A percentile compares a stretch with the other conserved stretches of the same genome.
These are phyloP conservation scores for Kwoniella shandongensis DNA, from an alignment of 768 basidiomycete species.

Conservation along the genomic window DNA sequence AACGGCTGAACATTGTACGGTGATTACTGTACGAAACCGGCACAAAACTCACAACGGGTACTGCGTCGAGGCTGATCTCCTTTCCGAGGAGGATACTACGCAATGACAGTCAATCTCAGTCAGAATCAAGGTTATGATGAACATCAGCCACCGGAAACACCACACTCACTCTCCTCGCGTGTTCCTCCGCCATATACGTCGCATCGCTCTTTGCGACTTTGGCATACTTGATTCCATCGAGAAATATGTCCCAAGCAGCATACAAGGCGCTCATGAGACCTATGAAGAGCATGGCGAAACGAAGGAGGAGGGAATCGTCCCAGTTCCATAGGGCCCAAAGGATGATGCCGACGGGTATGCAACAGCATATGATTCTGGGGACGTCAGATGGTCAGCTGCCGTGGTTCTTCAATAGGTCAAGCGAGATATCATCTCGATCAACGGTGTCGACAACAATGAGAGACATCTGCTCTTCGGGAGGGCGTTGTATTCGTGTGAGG, in stretches of 20 bases:
- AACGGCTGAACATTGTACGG: too few relatives aligned
- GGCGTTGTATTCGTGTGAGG: too few relatives aligned
- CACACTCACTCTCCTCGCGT: conserved; percentile 7
- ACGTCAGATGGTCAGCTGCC: too few relatives aligned
- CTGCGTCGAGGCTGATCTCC: conserved; percentile 5
- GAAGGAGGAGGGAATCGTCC: conserved; percentile 39
- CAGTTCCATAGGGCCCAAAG: conserved; percentile 22
- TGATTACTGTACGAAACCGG: not conserved
- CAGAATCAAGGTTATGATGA: conserved; percentile 1
- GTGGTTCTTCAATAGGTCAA: too few relatives aligned
- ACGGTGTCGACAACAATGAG: not conserved
- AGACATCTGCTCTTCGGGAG: too few relatives aligned
- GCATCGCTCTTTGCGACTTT: conserved; percentile 27
- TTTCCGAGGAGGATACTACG: conserved; percentile 2
- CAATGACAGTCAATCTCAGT: not conserved
- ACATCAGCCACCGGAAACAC: not conserved
- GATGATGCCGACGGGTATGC: conserved; percentile 14
- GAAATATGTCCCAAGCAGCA: conserved; percentile 38
- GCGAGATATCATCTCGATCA: too few relatives aligned
- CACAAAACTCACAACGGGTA: conserved; percentile 7
- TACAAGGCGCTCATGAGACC: conserved; percentile 38
- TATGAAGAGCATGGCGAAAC: conserved; percentile 42
- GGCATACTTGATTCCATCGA: conserved; percentile 31
- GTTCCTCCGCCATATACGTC: conserved; percentile 24
- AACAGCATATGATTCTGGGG: conserved; percentile 14